Evolutionary conservation across 495 filamentous ascomycete genomes (phyloP).

Genomic region (Chaetomium cochliodes): DNA sequence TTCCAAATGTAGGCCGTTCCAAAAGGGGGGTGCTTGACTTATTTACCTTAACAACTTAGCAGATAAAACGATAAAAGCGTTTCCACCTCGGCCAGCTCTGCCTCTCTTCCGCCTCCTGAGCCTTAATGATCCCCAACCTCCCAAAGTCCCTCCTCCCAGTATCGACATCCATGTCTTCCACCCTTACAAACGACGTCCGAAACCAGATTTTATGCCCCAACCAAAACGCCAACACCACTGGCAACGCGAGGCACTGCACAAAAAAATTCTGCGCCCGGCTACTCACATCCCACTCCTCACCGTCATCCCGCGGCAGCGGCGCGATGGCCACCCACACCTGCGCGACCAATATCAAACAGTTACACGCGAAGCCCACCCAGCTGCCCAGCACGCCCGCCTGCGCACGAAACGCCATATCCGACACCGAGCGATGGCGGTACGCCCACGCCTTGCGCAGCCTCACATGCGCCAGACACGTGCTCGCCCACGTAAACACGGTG

Average conservation of each 20-base stretch:
- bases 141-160: slow-evolving; percentile 89
- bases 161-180: slow-evolving; percentile 77
- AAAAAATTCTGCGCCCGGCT: slow-evolving; percentile 64
- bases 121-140: slow-evolving; percentile 67
- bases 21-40: too few relatives aligned
- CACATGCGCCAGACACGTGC: slow-evolving; percentile 85
- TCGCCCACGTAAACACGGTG: slow-evolving; percentile 91
- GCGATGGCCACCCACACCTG: slow-evolving; percentile 89
- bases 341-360: slow-evolving; percentile 72
- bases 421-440: slow-evolving; percentile 65
- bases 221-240: slow-evolving; percentile 76
- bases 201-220: slow-evolving; percentile 76
- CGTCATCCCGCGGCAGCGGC: slow-evolving; percentile 51
- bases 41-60: slow-evolving; percentile 28
- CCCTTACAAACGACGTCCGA: slow-evolving; percentile 63
- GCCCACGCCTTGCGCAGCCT: slow-evolving; percentile 83
- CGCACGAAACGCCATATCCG: slow-evolving; percentile 79
- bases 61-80: slow-evolving; percentile 60
- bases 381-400: slow-evolving; percentile 81
- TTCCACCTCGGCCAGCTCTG: slow-evolving; percentile 83
- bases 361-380: slow-evolving; percentile 80
- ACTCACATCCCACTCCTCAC: slow-evolving; percentile 35
- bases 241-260: slow-evolving; percentile 72
- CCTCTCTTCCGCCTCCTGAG: slow-evolving; percentile 76
- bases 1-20: too few relatives aligned